Evolutionary conservation across 2,329 filamentous ascomycete species (phyloP).

Genomic region (Penicillium sp.): DNA sequence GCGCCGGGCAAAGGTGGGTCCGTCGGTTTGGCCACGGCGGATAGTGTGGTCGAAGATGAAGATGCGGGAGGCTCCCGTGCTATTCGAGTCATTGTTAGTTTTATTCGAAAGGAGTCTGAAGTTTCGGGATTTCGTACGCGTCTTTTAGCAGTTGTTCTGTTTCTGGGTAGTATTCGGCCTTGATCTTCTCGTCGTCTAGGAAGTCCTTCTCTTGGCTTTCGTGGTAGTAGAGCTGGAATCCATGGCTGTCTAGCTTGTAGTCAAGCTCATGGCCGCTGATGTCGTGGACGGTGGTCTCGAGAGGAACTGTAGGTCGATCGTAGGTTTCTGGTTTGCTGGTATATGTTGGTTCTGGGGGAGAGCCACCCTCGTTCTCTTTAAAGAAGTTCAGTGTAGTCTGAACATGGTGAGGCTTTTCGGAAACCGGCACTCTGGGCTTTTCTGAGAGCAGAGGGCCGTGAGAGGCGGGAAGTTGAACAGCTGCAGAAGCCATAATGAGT

Average conservation of each 20-base stretch:
- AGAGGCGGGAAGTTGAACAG: conserved; percentile 24
- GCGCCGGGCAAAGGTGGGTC: conserved; percentile 37
- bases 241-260: conserved; percentile 48
- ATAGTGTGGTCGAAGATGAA: conserved; percentile 54
- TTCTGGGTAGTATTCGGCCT: conserved; percentile 46
- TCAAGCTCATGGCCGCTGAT: conserved; percentile 44
- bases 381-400: conserved; percentile 49
- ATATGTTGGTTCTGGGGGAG: conserved; percentile 41
- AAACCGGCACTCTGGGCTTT: conserved; percentile 13
- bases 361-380: conserved; percentile 45
- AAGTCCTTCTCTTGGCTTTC: conserved; percentile 39
- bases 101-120: background rate
- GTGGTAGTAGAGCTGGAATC: conserved; percentile 47
- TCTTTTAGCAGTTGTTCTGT: conserved; percentile 48
- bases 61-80: conserved; percentile 44
- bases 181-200: conserved; percentile 44
- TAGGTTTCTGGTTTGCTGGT: conserved; percentile 41
- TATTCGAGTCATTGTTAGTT: conserved; percentile 9
- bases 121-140: conserved; percentile 24
- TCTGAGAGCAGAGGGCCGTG: conserved; percentile 13
- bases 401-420: conserved; percentile 34
- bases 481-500: conserved; percentile 30
- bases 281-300: conserved; percentile 42
- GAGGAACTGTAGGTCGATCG: conserved; percentile 40
- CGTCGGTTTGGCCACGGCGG: conserved; percentile 37